phyloP scores from a whole-genome alignment of 768 basidiomycete genomes.

The Xerocomus brunneocitrinus region DNA sequence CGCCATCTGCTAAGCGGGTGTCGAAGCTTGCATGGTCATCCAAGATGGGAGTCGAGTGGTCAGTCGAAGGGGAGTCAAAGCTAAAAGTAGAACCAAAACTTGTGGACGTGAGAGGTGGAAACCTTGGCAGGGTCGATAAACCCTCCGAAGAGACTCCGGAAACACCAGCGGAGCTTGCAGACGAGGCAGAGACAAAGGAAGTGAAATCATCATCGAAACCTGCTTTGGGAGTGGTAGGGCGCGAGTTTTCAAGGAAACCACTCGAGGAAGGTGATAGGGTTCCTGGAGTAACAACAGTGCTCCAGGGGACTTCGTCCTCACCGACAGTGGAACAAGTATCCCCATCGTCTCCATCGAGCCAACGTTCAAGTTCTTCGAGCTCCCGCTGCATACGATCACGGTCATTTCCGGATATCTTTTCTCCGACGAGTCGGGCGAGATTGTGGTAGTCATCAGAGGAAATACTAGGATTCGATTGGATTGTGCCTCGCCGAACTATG shows the following conservation, averaged over 20 bases:
- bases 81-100: slow-evolving; percentile 28
- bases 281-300: slow-evolving; percentile 30
- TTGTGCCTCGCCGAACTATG: slow-evolving; percentile 39
- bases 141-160: neutral
- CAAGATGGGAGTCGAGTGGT: slow-evolving; percentile 22
- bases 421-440: slow-evolving; percentile 19
- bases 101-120: slow-evolving; percentile 9
- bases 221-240: slow-evolving; percentile 31
- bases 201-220: slow-evolving; percentile 81
- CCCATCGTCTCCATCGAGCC: slow-evolving; percentile 49
- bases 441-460: slow-evolving; percentile 19
- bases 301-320: slow-evolving; percentile 38
- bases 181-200: slow-evolving; percentile 63
- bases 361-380: slow-evolving; percentile 55
- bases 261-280: slow-evolving; percentile 23
- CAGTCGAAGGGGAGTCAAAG: slow-evolving; percentile 22
- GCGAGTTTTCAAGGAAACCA: slow-evolving; percentile 17
- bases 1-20: slow-evolving; percentile 15
- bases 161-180: slow-evolving; percentile 11
- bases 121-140: neutral
- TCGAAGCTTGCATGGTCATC: slow-evolving; percentile 18
- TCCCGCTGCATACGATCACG: slow-evolving; percentile 42
- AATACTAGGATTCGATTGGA: neutral
- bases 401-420: slow-evolving; percentile 22
- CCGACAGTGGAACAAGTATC: slow-evolving; percentile 16